Conservation (phyloP, 2,329 filamentous ascomycete species). For the Mycogone perniciosa region DNA sequence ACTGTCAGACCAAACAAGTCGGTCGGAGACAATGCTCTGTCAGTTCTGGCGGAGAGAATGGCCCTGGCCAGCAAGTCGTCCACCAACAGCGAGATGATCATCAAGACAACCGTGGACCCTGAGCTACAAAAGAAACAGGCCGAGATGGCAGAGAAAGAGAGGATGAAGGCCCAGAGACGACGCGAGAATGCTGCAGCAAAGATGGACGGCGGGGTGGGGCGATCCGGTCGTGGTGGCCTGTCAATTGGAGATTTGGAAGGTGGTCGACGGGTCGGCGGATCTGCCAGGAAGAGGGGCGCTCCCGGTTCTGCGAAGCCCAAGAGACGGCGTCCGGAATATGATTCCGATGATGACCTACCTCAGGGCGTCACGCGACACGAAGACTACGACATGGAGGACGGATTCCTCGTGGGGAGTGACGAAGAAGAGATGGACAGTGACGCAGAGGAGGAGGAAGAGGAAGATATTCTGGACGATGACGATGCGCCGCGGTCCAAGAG, state of each 20-base stretch:
- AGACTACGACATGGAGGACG: constrained; percentile 74
- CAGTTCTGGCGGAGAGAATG: constrained; percentile 61
- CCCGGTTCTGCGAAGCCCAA: constrained; percentile 45
- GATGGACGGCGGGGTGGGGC: constrained; percentile 50
- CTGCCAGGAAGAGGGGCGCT: constrained; percentile 47
- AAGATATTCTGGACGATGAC: constrained; percentile 50
- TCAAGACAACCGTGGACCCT: constrained; percentile 65
- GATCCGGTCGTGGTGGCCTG: constrained; percentile 50
- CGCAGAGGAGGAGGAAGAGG: constrained; percentile 60
- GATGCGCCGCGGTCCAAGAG: constrained; percentile 43
- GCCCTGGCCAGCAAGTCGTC: constrained; percentile 55
- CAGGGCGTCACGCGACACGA: constrained; percentile 57
- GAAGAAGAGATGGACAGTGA: constrained; percentile 60
- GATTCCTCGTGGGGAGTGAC: constrained; percentile 70
- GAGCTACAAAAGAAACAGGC: constrained; percentile 69
- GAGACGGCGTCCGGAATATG: constrained; percentile 57
- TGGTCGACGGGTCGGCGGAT: constrained; percentile 41
- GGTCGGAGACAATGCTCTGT: constrained; percentile 64
- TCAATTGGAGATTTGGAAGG: constrained; percentile 66
- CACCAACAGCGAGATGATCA: constrained; percentile 56
- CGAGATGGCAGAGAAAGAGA: constrained; percentile 68
- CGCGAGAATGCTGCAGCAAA: constrained; percentile 62
- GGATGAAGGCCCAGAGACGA: constrained; percentile 57
- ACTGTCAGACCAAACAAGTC: constrained; percentile 61
- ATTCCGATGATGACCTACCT: constrained; percentile 69